Base-by-base conservation (phyloP, 1,284 basidiomycete genomes). In the Boletus semigastroideus region DNA sequence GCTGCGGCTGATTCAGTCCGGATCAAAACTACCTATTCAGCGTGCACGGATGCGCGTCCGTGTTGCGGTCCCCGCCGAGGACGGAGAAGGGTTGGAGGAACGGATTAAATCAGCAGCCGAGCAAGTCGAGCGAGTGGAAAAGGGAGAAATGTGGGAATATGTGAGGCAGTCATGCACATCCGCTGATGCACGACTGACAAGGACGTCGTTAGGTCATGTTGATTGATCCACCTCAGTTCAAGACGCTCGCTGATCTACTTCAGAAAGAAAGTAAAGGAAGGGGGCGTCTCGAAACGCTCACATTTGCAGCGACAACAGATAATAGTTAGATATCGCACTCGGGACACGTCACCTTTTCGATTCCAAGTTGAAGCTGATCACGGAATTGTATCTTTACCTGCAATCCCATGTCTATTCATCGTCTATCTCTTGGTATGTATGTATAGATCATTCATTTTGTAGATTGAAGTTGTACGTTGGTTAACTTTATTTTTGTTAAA, bases 191-290 rank as follows among this genome's bases (percentile, higher is more conserved):
- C 51, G 5, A 58, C 46, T 54, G 46, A 50, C 48, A n/a, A 40
- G 28, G 33, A 13, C 38, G 44, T 38, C 47, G 33, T 7, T 61
- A 96, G 94, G 82, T 89, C 46, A 82, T 95, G 67, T 79, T 94
- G 45, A 98, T 99, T 61, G 94, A 97, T 66, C 97, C 97, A 5
- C 84, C 90, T 38, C 86, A 93, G 60, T 94, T 98, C 79, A 85
- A 91, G 42, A 77, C 89, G 17, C 83, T 99, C 64, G 92, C 91
- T 63, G 94, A 98, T 55, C 71, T 99, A 31, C 73, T 99, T 48
- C 89, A 95, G 66, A 88, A 88, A 62, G 92, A 97, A 65, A 92
- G 90, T 64, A 92, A 94, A 68, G 92, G 90, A 13, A 78, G 84
- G 59, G 88, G 90, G 7, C 79, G 89, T 51, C 76, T 97, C 40